Base-by-base conservation (phyloP, 176 grass and related monocot species). In the Pontederia paniculata region DNA sequence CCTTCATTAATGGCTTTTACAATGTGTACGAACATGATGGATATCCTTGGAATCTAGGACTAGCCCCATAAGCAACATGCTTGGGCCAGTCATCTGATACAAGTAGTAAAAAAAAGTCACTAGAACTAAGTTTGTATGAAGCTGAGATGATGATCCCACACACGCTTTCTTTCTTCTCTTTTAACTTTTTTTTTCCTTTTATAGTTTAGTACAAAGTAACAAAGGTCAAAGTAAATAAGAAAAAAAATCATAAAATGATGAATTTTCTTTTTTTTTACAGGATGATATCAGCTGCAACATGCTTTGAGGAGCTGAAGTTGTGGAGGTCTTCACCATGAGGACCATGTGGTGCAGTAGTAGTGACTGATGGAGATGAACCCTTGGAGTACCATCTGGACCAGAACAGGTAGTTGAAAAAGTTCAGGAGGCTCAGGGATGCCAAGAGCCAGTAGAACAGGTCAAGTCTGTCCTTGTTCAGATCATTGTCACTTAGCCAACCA, bases 391-490 rank as follows among this genome's bases (percentile, higher is more conserved):
- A 62, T 45, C 19, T 46, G 9, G 42, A 62, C 23, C 59, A 62
- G 41, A 7, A 9, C 10, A 62, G 43, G 59, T 62, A 62, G 17
- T 14, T 47, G 42, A 62, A 47, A 44, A 62, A 62, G 3, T 62
- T 62, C 18, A 47, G 8, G 17, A 62, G 37, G 42, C 59, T 62
- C 42, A 62, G 59, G 59, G 18, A 37, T 14, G 59, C 59, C 28
- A 62, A 18, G 17, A 62, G 59, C 59, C 59, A 62, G n/a, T 62
- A 62, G 59, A 62, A 62, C 17, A 45, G 59, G 42, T 62, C 59
- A 41, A 62, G 42, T 19, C 42, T 47, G 14, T 62, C 59, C 5
- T 62, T 62, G 43, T 62, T 62, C 8, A 62, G 59, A 44, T 62
- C 42, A 14, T 62, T 62, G 41, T 62, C 59, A 62, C 59, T 47